phyloP scores from a whole-genome alignment of 257 asterid genomes.

The Solanum etuberosum region DNA sequence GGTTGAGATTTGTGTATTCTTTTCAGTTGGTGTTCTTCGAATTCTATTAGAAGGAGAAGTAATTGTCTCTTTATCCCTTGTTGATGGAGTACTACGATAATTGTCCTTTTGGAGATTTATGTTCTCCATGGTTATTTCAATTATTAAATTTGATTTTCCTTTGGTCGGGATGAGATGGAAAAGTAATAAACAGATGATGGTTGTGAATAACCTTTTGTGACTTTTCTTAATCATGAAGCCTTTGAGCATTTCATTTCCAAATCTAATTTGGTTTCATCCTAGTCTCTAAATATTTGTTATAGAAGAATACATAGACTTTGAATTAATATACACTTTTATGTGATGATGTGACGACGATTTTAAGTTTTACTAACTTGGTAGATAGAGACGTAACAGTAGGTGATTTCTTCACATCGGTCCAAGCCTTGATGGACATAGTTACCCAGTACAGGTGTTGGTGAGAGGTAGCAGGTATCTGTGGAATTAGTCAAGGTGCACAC shows the following conservation, averaged over 20 bases:
- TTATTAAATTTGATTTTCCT: neutral
- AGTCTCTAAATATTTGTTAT: neutral
- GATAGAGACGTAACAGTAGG: neutral
- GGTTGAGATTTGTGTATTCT: neutral
- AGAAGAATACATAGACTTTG: neutral
- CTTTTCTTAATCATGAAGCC: neutral
- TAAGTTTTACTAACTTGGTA: neutral
- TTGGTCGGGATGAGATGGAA: neutral
- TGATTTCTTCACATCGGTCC: neutral
- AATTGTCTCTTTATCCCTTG: neutral
- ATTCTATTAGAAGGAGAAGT: neutral
- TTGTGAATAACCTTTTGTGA: neutral
- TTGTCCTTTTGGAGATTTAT: neutral
- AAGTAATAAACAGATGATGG: neutral
- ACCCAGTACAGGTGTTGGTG: neutral
- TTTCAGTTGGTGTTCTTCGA: neutral
- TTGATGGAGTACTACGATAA: neutral
- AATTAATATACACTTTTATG: neutral
- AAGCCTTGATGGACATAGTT: neutral
- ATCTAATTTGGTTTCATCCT: neutral
- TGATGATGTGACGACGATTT: neutral
- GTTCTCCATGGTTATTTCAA: neutral
- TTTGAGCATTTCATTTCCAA: neutral
- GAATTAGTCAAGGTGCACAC: neutral
- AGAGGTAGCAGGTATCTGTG: neutral